A percentile compares a stretch with the other conserved stretches of the same genome.
phyloP scores from a whole-genome alignment of 805 yeast species.

The Wickerhamiella nectarea region DNA sequence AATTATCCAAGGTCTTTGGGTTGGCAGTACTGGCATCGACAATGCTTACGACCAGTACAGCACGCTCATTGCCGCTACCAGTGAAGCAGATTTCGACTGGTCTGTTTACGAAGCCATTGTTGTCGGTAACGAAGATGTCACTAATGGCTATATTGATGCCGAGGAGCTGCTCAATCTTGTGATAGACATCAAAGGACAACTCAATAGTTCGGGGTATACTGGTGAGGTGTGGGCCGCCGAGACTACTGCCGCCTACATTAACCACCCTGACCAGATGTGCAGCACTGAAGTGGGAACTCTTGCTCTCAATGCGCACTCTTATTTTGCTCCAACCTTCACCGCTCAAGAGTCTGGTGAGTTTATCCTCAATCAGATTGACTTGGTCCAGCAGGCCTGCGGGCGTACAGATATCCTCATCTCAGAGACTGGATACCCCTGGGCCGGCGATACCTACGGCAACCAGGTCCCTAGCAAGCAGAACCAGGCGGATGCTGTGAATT shows the following conservation, averaged over 20 bases:
- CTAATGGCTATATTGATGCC: constrained; percentile 46
- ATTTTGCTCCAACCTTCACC: constrained; percentile 49
- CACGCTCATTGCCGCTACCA: constrained; percentile 41
- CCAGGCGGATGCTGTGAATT: constrained; percentile 54
- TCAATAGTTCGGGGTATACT: constrained; percentile 55
- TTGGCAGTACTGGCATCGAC: constrained; percentile 47
- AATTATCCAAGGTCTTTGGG: constrained; percentile 83
- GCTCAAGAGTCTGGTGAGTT: constrained; percentile 64
- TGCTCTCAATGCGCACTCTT: constrained; percentile 75
- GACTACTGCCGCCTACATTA: constrained; percentile 64
- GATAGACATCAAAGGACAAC: constrained; percentile 41
- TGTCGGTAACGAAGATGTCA: constrained; percentile 80
- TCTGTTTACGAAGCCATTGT: constrained; percentile 62
- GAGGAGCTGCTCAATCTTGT: constrained; percentile 53
- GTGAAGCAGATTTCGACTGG: constrained; percentile 46
- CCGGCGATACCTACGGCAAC: constrained; percentile 55
- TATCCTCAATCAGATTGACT: constrained; percentile 44
- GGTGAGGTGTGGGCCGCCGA: constrained; percentile 77
- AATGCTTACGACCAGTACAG: constrained; percentile 50
- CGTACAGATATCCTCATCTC: constrained; percentile 44
- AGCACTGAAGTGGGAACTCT: constrained; percentile 53
- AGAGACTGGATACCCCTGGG: constrained; percentile 83
- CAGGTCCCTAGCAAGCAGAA: constrained; percentile 59
- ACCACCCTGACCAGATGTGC: constrained; percentile 51
- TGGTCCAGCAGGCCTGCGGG: constrained; percentile 45